phyloP scores from a whole-genome alignment of 495 filamentous ascomycete species.

The Tuber indicum region DNA sequence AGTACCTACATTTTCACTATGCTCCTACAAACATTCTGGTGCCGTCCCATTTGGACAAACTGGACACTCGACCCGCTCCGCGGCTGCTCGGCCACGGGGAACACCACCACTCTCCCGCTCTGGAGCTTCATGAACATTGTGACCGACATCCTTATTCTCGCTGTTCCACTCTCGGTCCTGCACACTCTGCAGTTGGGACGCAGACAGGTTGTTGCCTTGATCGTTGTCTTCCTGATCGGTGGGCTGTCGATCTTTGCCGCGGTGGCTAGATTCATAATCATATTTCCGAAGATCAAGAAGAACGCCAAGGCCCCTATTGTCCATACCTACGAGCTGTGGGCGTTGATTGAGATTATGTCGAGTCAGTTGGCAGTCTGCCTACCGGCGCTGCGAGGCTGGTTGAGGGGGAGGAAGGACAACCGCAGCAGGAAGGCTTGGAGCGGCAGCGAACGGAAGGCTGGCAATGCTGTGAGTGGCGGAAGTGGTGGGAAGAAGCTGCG shows the following conservation, averaged over 20 bases:
- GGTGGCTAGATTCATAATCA: constrained; percentile 17
- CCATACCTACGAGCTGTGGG: constrained; percentile 24
- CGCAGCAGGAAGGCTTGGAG: constrained; percentile 3
- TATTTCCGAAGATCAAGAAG: constrained; percentile 16
- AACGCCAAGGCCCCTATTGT: constrained; percentile 12
- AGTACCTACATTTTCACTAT: constrained; percentile 8
- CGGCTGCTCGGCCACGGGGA: constrained; percentile 17
- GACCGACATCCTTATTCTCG: constrained; percentile 23
- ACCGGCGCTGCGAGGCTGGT: constrained; percentile 16
- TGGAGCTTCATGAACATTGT: constrained; percentile 26
- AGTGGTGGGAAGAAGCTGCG: not conserved
- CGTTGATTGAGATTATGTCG: constrained; percentile 18
- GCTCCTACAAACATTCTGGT: constrained; percentile 19
- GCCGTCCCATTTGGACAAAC: constrained; percentile 13
- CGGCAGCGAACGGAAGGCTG: not conserved
- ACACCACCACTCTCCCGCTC: constrained; percentile 10
- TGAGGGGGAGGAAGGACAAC: constrained; percentile 3
- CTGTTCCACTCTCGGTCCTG: constrained; percentile 14
- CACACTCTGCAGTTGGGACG: constrained; percentile 10
- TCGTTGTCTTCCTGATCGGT: constrained; percentile 12
- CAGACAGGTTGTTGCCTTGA: constrained; percentile 13
- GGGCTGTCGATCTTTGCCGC: constrained; percentile 22
- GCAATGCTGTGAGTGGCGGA: not conserved
- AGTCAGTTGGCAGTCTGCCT: constrained; percentile 18
- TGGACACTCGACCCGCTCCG: constrained; percentile 7